phyloP scores from a whole-genome alignment of 1,139 yeast genomes.

The Suhomyces bribrorum region DNA sequence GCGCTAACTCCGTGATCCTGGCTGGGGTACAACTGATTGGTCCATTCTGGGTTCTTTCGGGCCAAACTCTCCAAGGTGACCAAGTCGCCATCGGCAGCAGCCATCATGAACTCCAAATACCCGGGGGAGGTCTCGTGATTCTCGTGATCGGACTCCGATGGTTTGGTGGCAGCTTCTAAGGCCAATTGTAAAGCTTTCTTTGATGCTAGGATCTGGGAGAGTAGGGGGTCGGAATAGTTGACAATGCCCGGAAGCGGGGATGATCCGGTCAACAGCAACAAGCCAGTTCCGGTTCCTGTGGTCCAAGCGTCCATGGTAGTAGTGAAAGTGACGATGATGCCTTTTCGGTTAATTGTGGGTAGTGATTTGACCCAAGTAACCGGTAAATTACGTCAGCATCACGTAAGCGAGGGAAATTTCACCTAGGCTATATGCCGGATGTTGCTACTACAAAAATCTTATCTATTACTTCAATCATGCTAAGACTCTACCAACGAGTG shows the following conservation, averaged over 20 bases:
- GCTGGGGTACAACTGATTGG: conserved; percentile 33
- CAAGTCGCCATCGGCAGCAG: conserved; percentile 55
- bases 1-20: conserved; percentile 50
- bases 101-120: conserved; percentile 25
- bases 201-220: conserved; percentile 47
- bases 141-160: conserved; percentile 4
- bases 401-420: background rate
- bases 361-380: too few relatives aligned
- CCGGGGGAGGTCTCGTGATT: conserved; percentile 14
- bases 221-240: conserved; percentile 38
- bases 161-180: conserved; percentile 5
- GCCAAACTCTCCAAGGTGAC: conserved; percentile 42
- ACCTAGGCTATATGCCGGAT: background rate
- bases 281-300: conserved; percentile 10
- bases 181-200: conserved; percentile 25
- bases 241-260: conserved; percentile 15
- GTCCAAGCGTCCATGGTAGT: conserved; percentile 22
- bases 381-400: background rate
- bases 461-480: conserved; percentile 13
- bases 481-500: conserved; percentile 22
- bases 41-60: conserved; percentile 29
- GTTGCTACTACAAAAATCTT: background rate
- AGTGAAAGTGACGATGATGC: background rate
- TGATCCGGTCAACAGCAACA: conserved; percentile 12
- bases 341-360: too few relatives aligned